Evolutionary conservation across 257 asterid species (phyloP), one percentile per base, ranked within the genome.

Genomic region (Rubia yunnanensis): DNA sequence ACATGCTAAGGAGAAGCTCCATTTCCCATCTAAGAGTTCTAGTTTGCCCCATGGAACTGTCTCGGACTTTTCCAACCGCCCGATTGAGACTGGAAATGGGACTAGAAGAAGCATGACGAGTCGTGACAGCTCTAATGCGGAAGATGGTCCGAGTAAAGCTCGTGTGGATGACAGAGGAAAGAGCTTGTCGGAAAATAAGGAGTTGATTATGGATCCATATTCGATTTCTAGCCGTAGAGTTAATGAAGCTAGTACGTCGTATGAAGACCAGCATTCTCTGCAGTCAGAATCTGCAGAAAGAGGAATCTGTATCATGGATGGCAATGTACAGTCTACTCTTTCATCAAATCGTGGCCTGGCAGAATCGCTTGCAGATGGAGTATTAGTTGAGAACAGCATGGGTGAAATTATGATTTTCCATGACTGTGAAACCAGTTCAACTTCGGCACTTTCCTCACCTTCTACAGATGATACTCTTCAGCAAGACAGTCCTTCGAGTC

Each of bases 221-320:
- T 68, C 74, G 23, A 24, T 36, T 31, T 26, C 68, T 66, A 72
- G 72, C 36, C 56, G 77, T 60, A 75, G 78, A 64, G 71, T 66
- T 58, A 57, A 61, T 63, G 84, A 78, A 66, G 84, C 91, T 58
- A 83, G 91, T 74, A 75, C 88, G 76, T 84, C 91, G 24, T n/a
- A 61, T 66, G 68, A 65, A 30, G 76, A 80, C 66, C 86, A 69
- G 66, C 73, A 78, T 54, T 79, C 80, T 63, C 50, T 72, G 14
- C 60, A 62, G 65, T 38, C 76, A 52, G 76, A 65, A 48, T 60
- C 79, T 56, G 78, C 73, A 17, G 60, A 76, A 66, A 73, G 62
- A 54, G 69, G 52, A 32, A 66, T 71, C 56, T 58, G 64, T 74
- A 66, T 65, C 73, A 60, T 70, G 66, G 65, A 60, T 55, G 70